These are phyloP conservation scores for Coniella lustricola DNA, from an alignment of 2,329 filamentous ascomycete genomes.

Conservation along the genomic window DNA sequence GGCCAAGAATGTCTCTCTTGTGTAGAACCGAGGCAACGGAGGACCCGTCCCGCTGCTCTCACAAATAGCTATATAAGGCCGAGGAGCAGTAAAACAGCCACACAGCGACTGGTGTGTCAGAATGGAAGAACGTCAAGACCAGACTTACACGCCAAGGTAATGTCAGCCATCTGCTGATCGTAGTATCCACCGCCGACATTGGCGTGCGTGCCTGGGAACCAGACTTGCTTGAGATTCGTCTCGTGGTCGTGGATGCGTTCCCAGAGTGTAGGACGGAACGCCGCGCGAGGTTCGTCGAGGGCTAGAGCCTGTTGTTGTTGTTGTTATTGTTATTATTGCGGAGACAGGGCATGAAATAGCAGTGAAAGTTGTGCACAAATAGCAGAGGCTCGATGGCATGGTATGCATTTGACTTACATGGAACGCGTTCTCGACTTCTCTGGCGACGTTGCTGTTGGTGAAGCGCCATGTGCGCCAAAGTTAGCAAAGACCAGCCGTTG, in stretches of 20 bases:
- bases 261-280: conserved; percentile 37
- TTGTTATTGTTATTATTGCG: no score
- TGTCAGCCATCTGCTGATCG: conserved; percentile 27
- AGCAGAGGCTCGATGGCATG: not conserved
- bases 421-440: conserved; percentile 38
- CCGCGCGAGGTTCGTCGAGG: conserved; percentile 38
- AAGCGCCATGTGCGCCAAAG: conserved; percentile 30
- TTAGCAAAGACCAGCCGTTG: conserved; percentile 18
- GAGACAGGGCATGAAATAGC: no score
- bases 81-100: no score
- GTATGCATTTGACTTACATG: not conserved
- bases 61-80: no score
- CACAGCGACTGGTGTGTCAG: no score
- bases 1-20: no score
- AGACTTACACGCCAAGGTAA: conserved; percentile 25
- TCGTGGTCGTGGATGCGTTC: conserved; percentile 24
- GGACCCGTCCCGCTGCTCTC: no score
- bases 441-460: conserved; percentile 35
- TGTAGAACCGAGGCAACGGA: no score
- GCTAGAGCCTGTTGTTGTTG: conserved; percentile 41
- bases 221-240: conserved; percentile 29
- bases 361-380: not conserved
- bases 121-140: no score
- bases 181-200: conserved; percentile 56
- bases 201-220: conserved; percentile 58